These are phyloP conservation scores for Lasiosphaeria ovina DNA, from an alignment of 495 filamentous ascomycete genomes.

Conservation along the genomic window DNA sequence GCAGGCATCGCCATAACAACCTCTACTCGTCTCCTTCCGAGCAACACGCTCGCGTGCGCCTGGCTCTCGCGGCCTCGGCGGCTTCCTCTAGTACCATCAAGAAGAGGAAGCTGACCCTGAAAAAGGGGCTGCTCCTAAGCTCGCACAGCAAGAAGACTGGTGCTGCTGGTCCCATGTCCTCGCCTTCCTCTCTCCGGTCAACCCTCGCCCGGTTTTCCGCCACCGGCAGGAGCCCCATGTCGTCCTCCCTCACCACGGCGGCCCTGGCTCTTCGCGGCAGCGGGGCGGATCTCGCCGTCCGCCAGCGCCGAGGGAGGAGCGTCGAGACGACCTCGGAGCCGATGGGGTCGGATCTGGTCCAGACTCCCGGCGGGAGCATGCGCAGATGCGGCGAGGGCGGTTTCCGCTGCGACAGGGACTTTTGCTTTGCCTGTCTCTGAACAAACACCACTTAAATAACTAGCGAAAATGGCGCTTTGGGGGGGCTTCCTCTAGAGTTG, in stretches of 20 bases:
- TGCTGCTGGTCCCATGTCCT: too few relatives aligned
- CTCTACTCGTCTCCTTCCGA: neutral
- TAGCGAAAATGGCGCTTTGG: neutral
- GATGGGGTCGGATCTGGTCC: constrained; percentile 21
- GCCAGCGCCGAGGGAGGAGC: constrained; percentile 7
- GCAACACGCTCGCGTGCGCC: neutral
- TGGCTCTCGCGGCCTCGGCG: neutral
- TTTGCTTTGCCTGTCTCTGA: constrained; percentile 50
- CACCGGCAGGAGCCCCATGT: neutral
- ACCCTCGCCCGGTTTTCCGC: neutral
- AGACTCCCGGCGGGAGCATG: constrained; percentile 43
- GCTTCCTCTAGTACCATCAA: neutral
- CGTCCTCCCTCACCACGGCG: neutral
- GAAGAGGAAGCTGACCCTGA: neutral
- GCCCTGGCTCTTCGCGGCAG: too few relatives aligned
- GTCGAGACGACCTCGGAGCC: neutral
- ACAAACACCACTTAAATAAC: neutral
- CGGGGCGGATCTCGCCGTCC: neutral
- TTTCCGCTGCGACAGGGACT: constrained; percentile 45
- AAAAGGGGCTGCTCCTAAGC: neutral
- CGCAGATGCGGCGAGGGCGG: constrained; percentile 47
- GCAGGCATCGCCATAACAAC: constrained; percentile 3
- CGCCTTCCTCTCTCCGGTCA: neutral
- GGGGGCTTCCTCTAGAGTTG: too few relatives aligned
- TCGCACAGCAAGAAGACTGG: neutral